These are phyloP conservation scores for Boechera retrofracta DNA, from an alignment of 345 rosid genomes.

Conservation along the genomic window DNA sequence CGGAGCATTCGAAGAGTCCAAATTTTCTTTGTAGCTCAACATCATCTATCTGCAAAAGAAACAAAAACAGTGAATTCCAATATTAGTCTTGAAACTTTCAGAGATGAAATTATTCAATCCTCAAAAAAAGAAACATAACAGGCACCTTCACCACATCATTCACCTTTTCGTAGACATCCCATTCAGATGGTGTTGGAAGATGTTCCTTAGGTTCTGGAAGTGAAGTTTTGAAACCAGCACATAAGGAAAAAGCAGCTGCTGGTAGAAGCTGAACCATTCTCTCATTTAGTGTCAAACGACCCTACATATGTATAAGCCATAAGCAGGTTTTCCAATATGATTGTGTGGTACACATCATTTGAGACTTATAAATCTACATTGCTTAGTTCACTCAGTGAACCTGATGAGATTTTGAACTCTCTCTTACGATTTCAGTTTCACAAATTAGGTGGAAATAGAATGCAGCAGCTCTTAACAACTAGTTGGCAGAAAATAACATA, in stretches of 20 bases:
- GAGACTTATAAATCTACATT: constrained; percentile 12
- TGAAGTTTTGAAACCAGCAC: constrained; percentile 68
- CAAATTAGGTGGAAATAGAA: constrained; percentile 29
- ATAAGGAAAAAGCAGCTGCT: constrained; percentile 79
- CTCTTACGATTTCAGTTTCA: constrained; percentile 28
- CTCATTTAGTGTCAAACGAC: constrained; percentile 57
- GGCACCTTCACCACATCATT: constrained; percentile 59
- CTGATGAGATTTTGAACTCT: constrained; percentile 2
- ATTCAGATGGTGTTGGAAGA: constrained; percentile 44
- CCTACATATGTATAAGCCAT: constrained; percentile 52
- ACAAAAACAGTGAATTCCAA: constrained; percentile 17
- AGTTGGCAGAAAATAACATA: constrained; percentile 11
- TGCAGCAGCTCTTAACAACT: constrained; percentile 28
- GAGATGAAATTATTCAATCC: constrained; percentile 24
- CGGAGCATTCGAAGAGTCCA: constrained; percentile 75
- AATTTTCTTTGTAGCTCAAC: constrained; percentile 49
- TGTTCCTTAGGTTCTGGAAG: constrained; percentile 46
- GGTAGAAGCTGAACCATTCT: constrained; percentile 65
- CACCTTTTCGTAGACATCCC: constrained; percentile 53
- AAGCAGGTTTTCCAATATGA: constrained; percentile 20
- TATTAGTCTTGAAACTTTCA: constrained; percentile 16
- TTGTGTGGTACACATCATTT: constrained; percentile 15
- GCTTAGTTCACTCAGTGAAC: constrained; percentile 18
- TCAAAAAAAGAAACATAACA: constrained; percentile 22
- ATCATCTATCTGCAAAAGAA: constrained; percentile 58